phyloP scores from a whole-genome alignment of 164 flowering plant genomes.

The Macadamia integrifolia region DNA sequence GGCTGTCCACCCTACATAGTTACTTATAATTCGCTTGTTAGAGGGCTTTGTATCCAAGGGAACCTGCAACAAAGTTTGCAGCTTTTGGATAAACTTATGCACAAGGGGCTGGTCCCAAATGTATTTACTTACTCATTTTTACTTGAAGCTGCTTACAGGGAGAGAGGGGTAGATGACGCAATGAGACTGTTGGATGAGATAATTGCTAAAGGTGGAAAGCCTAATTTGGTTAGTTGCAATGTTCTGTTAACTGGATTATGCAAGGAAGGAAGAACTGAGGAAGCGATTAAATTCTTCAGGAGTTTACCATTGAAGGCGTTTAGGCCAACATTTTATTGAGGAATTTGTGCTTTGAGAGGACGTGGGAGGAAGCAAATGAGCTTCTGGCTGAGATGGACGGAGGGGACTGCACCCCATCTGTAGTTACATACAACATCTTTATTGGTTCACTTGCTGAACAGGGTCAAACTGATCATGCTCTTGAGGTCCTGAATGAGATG shows the following conservation, averaged over 20 bases:
- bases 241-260: conserved; percentile 80
- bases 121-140: conserved; percentile 73
- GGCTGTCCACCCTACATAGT: conserved; percentile 55
- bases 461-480: conserved; percentile 58
- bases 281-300: conserved; percentile 61
- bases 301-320: conserved; percentile 62
- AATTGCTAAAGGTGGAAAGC: conserved; percentile 65
- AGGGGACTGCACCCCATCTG: conserved; percentile 50
- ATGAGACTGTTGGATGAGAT: conserved; percentile 66
- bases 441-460: conserved; percentile 64
- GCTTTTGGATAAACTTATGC: conserved; percentile 53
- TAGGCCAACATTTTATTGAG: conserved; percentile 64
- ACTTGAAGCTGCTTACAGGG: conserved; percentile 80
- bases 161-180: conserved; percentile 77
- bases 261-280: conserved; percentile 75
- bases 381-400: conserved; percentile 77
- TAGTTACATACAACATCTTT: conserved; percentile 72
- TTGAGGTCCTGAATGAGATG: conserved; percentile 67
- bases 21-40: conserved; percentile 72
- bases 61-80: conserved; percentile 59
- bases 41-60: conserved; percentile 72
- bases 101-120: conserved; percentile 73
- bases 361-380: conserved; percentile 74
- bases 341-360: conserved; percentile 55
- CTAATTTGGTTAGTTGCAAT: conserved; percentile 83